phyloP scores from a whole-genome alignment of 1,284 basidiomycete species.

The Cryptococcus floricola region DNA sequence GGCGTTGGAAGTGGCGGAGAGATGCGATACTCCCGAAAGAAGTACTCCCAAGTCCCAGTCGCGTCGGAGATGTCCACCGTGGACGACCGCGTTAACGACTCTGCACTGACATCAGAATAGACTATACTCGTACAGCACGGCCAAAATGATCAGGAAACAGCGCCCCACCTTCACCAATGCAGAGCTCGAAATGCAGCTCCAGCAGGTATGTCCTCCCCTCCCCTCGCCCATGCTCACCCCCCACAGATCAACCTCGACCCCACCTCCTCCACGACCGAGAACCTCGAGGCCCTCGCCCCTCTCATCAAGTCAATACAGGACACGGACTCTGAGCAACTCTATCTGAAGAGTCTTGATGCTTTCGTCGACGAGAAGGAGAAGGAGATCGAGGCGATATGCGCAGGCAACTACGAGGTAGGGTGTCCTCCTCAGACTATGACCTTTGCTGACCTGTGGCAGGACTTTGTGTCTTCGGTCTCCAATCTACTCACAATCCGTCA shows the following conservation, averaged over 20 bases:
- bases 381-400: conserved; percentile 94
- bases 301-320: conserved; percentile 90
- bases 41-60: too few species aligned
- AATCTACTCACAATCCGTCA: conserved; percentile 91
- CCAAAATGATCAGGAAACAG: conserved; percentile 37
- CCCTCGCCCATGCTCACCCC: neutral
- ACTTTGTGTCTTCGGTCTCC: conserved; percentile 93
- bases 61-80: conserved; percentile 1
- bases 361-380: conserved; percentile 90
- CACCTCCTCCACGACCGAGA: conserved; percentile 56
- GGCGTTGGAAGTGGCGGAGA: neutral
- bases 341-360: conserved; percentile 75
- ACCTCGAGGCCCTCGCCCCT: conserved; percentile 86
- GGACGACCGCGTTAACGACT: neutral
- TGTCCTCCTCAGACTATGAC: neutral
- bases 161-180: conserved; percentile 45
- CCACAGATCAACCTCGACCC: conserved; percentile 45
- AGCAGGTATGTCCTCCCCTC: conserved; percentile 35
- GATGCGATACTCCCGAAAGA: neutral
- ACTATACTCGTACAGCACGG: too few species aligned
- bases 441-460: conserved; percentile 46
- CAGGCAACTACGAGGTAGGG: conserved; percentile 78
- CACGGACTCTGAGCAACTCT: conserved; percentile 84
- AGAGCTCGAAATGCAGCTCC: conserved; percentile 48
- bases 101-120: too few species aligned